phyloP scores from a whole-genome alignment of 2,329 filamentous ascomycete genomes.

The Eurotiales sp. region DNA sequence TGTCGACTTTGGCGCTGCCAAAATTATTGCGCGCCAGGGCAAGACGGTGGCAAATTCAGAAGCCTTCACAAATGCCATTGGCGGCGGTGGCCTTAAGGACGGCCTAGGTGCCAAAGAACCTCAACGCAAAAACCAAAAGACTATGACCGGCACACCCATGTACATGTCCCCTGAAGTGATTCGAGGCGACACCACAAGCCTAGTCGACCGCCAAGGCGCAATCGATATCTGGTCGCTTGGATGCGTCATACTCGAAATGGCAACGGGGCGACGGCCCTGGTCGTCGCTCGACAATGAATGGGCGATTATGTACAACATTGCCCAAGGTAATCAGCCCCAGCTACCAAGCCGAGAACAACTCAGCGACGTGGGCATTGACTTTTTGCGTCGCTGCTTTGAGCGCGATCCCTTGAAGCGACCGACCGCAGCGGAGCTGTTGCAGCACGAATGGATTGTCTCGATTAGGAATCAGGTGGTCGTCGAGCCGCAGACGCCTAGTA shows the following conservation, averaged over 20 bases:
- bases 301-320: slow-evolving; percentile 99
- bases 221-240: slow-evolving; percentile 96
- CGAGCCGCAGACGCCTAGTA: slow-evolving; percentile 38
- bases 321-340: slow-evolving; percentile 88
- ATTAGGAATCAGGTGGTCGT: slow-evolving; percentile 47
- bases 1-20: slow-evolving; percentile 96
- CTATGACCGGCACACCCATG: slow-evolving; percentile 98
- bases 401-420: slow-evolving; percentile 75
- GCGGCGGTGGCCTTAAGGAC: slow-evolving; percentile 26
- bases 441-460: slow-evolving; percentile 80
- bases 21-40: slow-evolving; percentile 90
- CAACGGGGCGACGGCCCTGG: slow-evolving; percentile 90
- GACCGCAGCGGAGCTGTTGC: slow-evolving; percentile 80
- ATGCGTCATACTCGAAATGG: slow-evolving; percentile 97
- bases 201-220: slow-evolving; percentile 71
- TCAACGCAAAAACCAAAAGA: slow-evolving; percentile 63
- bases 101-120: slow-evolving; percentile 26
- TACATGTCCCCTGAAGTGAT: slow-evolving; percentile 99
- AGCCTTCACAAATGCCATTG: slow-evolving; percentile 45
- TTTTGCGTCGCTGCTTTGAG: slow-evolving; percentile 80
- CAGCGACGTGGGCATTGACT: slow-evolving; percentile 79
- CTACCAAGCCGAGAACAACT: slow-evolving; percentile 80
- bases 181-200: slow-evolving; percentile 75
- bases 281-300: slow-evolving; percentile 96
- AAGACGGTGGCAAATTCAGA: slow-evolving; percentile 72